Base-by-base conservation (phyloP, 306 rosid genomes). In the Pterocarpus macrocarpus region DNA sequence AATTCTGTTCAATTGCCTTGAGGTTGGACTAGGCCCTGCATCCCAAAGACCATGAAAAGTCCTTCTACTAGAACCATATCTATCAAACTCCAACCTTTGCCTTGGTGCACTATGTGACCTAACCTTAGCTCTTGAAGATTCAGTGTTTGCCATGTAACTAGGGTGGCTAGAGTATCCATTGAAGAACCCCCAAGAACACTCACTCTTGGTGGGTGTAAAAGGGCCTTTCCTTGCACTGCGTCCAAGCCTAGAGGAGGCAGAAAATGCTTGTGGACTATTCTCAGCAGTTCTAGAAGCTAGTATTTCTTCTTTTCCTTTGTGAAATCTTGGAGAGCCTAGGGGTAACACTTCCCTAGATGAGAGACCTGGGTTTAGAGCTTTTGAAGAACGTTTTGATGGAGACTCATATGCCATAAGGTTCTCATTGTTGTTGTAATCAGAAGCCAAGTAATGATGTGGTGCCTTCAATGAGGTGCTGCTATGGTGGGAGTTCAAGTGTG, bases 51-150 rank as follows among this genome's bases (percentile, higher is more conserved):
- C 90, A 50, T 80, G 92, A 71, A 75, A 38, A 69, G 83, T 82
- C 64, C 84, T 87, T 64, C 81, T 85, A 15, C 78, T 69, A 5
- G 90, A 76, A 76, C 88, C 85, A 15, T 80, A 77, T 69, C 86
- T 88, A 70, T 91, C 98, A 82, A 91, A 89, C 80, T 91, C 99
- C 1, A 87, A 61, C 88, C 99, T 90, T 82, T 93, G 99, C 82
- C 90, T 88, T 5, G 98, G 98, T 49, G 93, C 99, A 85, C 99
- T 95, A 8, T 89, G 99, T 47, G 99, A 95, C 82, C 99, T 84
- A 59, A 87, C 92, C 89, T 95, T 95, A 38, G 99, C 99, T 28
- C 83, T 79, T 28, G 89, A 95, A 5, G 99, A 93, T 76, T 95
- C 88, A 1, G 99, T 95, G 83, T 90, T 89, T 58, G 98, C 88